Evolutionary conservation across 75 land plant genomes (phyloP).

Genomic region (Cupressus sempervirens): DNA sequence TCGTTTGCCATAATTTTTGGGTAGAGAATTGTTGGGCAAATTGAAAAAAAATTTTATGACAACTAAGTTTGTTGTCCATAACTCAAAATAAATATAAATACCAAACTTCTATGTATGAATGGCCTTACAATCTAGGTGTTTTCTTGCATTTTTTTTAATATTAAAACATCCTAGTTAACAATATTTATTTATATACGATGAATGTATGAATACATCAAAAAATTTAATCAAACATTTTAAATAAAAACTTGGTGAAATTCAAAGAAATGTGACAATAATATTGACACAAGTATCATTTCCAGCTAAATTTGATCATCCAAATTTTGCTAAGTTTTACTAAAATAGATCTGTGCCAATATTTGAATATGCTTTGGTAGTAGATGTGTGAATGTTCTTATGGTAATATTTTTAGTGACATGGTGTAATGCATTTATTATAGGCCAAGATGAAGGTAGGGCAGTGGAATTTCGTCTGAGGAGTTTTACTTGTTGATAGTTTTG

Average conservation of each 20-base stretch:
- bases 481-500: conserved; percentile 33
- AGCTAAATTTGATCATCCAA: not conserved
- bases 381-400: not conserved
- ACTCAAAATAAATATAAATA: not conserved
- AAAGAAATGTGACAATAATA: not conserved
- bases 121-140: not conserved
- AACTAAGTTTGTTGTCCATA: not conserved
- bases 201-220: not conserved
- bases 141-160: not conserved
- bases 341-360: not conserved
- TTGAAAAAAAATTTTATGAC: too few relatives aligned
- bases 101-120: not conserved
- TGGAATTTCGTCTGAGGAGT: conserved; percentile 35
- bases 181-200: not conserved
- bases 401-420: not conserved
- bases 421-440: conserved; percentile 25
- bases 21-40: too few relatives aligned
- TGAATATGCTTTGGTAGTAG: not conserved
- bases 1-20: too few relatives aligned
- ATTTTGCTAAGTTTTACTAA: not conserved
- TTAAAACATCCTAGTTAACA: not conserved
- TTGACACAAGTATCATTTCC: not conserved
- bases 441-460: conserved; percentile 29
- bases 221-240: not conserved
- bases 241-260: not conserved